Base-by-base conservation (phyloP, 768 basidiomycete species). In the Guyanaporus albipodus region DNA sequence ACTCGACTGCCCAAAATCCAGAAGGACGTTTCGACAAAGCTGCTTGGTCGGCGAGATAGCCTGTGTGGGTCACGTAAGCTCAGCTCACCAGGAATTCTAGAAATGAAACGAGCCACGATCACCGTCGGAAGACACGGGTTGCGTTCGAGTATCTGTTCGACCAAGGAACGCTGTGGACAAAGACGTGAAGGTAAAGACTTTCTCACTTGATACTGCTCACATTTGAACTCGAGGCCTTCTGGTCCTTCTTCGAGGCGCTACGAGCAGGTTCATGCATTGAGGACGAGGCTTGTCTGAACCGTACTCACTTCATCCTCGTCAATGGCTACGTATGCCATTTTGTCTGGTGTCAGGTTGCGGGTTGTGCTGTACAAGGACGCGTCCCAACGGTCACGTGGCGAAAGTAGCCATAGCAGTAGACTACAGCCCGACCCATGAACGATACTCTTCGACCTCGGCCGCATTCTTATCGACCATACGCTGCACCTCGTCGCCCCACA, bases 1-100 rank as follows among this genome's bases (percentile, higher is more conserved):
- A 87, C 49, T 93, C 90, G 26, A 91, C 57, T 22, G 78, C 80
- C 89, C 88, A 91, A 67, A 88, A 89, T 1, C 78, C 78, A 4
- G 75, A 69, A 4, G 70, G 50, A 12, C 72, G 70, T 59, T 78
- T 78, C 8, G 68, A 60, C 42, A 73, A 65, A 27, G 68, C 61
- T 9, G 70, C 58, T 8, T 73, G 71, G 50, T 87, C 82, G 39
- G 77, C 68, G 17, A 85, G 70, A 61, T 87, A 90, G 15, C 85
- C 88, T 88, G 44, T 29, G 23, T 4, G 24, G 28, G 44, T 55
- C 29, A 42, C 5, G 17, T 24, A 18, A 7, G 23, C 34, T 19
- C n/a, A 38, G 7, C 19, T n/a, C n/a, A n/a, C n/a, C n/a, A 14
- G 14, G 27, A 42, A 28, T 10, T 38, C 19, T 26, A 42, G 23